Conservation (phyloP, 2,329 filamentous ascomycete species). For the Diaporthe ilicicola region DNA sequence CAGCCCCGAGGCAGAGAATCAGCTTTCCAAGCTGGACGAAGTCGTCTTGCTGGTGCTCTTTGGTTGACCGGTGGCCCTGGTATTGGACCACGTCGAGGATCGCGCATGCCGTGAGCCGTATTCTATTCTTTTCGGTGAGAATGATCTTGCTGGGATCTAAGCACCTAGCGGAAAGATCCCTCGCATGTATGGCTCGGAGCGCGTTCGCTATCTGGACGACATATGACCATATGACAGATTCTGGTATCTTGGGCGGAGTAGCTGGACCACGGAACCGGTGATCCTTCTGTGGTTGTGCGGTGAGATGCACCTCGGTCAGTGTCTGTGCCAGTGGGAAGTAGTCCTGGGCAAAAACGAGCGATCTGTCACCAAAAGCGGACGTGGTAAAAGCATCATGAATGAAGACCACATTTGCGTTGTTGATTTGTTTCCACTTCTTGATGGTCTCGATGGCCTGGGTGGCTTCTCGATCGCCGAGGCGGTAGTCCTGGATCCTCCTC, state of each 20-base stretch:
- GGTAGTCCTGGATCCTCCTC: conserved; percentile 86
- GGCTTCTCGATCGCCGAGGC: conserved; percentile 71
- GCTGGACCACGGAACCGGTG: conserved; percentile 45
- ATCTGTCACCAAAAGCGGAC: conserved; percentile 91
- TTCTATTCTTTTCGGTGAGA: conserved; percentile 87
- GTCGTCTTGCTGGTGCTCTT: conserved; percentile 88
- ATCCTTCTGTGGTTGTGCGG: conserved; percentile 50
- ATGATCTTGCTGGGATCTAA: conserved; percentile 90
- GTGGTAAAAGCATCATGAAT: conserved; percentile 95
- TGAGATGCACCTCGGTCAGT: conserved; percentile 82
- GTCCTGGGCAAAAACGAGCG: conserved; percentile 91
- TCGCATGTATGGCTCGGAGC: conserved; percentile 83
- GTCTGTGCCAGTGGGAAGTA: conserved; percentile 94
- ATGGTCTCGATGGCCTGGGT: conserved; percentile 88
- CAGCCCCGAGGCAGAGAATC: conserved; percentile 82
- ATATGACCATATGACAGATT: conserved; percentile 88
- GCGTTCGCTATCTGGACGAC: conserved; percentile 91
- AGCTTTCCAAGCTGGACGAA: conserved; percentile 84
- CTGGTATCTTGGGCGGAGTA: conserved; percentile 59
- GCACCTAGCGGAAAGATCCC: conserved; percentile 83
- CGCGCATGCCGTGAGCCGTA: conserved; percentile 87
- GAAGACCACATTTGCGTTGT: conserved; percentile 82
- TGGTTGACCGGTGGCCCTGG: conserved; percentile 72
- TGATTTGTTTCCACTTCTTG: conserved; percentile 88
- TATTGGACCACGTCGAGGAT: conserved; percentile 90